Evolutionary conservation across 371 early-diverging fungal species (phyloP).

Genomic region (Massospora cicadina): DNA sequence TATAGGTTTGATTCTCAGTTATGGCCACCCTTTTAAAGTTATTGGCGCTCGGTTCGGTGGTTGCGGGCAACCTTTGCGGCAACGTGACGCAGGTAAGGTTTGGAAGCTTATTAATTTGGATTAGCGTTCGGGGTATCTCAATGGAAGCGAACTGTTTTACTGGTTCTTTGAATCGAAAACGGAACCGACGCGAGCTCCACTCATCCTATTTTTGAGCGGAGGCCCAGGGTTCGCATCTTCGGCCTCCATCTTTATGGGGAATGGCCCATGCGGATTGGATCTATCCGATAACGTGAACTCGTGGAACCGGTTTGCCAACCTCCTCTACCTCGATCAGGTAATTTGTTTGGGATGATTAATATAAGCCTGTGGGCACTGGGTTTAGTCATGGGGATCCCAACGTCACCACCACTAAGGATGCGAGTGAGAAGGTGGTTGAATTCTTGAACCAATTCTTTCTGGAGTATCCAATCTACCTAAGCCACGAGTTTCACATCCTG

Average conservation of each 20-base stretch:
- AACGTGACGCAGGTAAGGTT: background rate
- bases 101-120: background rate
- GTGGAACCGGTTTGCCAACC: background rate
- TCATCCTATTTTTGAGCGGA: background rate
- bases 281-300: background rate
- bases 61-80: too few species aligned
- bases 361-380: background rate
- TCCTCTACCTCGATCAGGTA: background rate
- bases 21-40: too few species aligned
- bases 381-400: background rate
- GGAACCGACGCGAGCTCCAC: background rate
- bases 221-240: background rate
- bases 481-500: conserved; percentile 30
- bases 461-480: conserved; percentile 1
- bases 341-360: too few species aligned
- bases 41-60: too few species aligned
- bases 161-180: background rate
- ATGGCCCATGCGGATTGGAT: background rate
- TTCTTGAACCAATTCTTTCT: background rate
- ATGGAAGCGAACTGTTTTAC: background rate
- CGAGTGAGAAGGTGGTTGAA: background rate
- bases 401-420: background rate
- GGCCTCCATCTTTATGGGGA: background rate
- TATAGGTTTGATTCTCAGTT: too few species aligned
- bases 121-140: background rate